A percentile compares a stretch with the other conserved stretches of the same genome.
Conservation (phyloP, 768 basidiomycete species). For the Mycena belliarum region DNA sequence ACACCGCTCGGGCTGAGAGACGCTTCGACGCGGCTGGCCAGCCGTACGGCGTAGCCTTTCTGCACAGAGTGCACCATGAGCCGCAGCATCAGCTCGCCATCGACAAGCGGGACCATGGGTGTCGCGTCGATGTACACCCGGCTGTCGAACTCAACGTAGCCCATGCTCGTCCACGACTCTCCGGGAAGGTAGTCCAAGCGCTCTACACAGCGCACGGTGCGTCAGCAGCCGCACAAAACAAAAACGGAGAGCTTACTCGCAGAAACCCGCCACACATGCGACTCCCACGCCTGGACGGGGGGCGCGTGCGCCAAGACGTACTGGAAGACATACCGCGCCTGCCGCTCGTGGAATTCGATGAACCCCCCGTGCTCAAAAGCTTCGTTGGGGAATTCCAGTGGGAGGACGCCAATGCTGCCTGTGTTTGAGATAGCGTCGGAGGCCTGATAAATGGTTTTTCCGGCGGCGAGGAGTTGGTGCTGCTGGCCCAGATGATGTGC, state of each 20-base stretch:
- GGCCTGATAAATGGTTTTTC: not conserved
- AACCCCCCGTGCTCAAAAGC: slow-evolving; percentile 2
- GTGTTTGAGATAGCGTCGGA: not conserved
- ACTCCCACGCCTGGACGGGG: slow-evolving; percentile 8
- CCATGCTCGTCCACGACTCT: not conserved
- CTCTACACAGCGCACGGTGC: not conserved
- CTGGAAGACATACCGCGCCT: not conserved
- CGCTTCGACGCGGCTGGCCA: slow-evolving; percentile 6
- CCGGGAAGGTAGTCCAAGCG: not conserved
- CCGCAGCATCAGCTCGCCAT: slow-evolving; percentile 5
- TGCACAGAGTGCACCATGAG: not conserved
- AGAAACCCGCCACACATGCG: not conserved
- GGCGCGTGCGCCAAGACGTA: not conserved
- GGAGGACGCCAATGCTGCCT: not conserved
- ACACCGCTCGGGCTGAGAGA: not conserved
- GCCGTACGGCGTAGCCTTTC: not conserved
- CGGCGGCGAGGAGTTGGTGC: not conserved
- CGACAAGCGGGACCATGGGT: slow-evolving; percentile 1
- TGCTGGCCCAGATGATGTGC: slow-evolving; percentile 1
- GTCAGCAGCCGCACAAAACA: not conserved
- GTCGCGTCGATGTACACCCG: slow-evolving; percentile 3
- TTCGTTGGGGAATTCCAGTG: slow-evolving; percentile 5
- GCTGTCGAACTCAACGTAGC: slow-evolving; percentile 9
- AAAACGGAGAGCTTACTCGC: not conserved
- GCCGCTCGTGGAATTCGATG: slow-evolving; percentile 1